These are phyloP conservation scores for Boletus tylopilopsis DNA, from an alignment of 768 basidiomycete species.

Conservation along the genomic window DNA sequence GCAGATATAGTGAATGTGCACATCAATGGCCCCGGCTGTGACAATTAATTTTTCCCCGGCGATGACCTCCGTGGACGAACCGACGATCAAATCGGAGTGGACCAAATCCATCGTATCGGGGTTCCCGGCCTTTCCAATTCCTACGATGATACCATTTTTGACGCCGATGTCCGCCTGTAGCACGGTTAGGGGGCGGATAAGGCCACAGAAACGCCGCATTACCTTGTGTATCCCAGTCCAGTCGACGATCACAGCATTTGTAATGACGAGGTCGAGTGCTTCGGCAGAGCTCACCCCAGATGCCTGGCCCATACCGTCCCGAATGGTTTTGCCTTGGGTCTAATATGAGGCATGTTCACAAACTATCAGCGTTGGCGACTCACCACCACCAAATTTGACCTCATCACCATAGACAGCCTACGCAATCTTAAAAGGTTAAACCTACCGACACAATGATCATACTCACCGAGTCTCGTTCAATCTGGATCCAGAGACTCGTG, in stretches of 20 bases:
- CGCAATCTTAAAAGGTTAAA: not conserved
- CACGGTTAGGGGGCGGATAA: constrained; percentile 1
- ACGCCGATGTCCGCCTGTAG: constrained; percentile 91
- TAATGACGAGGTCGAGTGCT: constrained; percentile 88
- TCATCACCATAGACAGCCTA: constrained; percentile 93
- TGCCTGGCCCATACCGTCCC: constrained; percentile 96
- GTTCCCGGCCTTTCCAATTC: constrained; percentile 97
- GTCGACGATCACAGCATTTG: constrained; percentile 91
- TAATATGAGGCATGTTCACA: not conserved
- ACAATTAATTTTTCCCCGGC: constrained; percentile 94
- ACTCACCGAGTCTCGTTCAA: constrained; percentile 77
- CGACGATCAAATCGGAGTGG: constrained; percentile 68
- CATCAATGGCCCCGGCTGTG: constrained; percentile 91
- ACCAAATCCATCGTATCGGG: constrained; percentile 89
- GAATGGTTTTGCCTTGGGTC: constrained; percentile 78
- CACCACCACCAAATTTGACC: constrained; percentile 96
- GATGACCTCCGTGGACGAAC: constrained; percentile 91
- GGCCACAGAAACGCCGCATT: not conserved
- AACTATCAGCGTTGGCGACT: constrained; percentile 2
- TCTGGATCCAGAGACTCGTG: constrained; percentile 85
- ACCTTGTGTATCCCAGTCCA: constrained; percentile 97
- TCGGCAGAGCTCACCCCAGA: constrained; percentile 59
- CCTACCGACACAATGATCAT: not conserved
- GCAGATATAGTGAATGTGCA: constrained; percentile 93
- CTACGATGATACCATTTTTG: constrained; percentile 74